Evolutionary conservation across 441 rosid species (phyloP).

Genomic region (Gossypium aridum): DNA sequence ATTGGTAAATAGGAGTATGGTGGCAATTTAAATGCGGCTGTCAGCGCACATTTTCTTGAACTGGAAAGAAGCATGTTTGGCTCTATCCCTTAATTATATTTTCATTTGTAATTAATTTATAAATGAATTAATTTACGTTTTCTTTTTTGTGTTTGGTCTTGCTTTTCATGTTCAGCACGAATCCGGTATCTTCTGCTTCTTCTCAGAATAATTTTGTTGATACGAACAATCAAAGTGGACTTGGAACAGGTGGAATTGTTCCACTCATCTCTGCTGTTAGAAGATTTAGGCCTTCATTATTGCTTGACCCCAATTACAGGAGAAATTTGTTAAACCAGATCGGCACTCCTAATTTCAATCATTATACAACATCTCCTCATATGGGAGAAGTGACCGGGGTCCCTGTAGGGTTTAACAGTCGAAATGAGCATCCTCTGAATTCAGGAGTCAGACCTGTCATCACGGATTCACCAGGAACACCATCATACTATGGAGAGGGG

Average conservation of each 20-base stretch:
- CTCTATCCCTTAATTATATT: background rate
- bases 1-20: conserved; percentile 55
- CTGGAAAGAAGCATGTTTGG: conserved; percentile 47
- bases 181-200: conserved; percentile 24
- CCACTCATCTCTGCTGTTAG: conserved; percentile 61
- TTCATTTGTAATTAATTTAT: background rate
- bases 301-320: conserved; percentile 67
- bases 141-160: background rate
- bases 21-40: conserved; percentile 62
- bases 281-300: conserved; percentile 63
- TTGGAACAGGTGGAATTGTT: conserved; percentile 32
- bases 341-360: conserved; percentile 36
- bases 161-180: conserved; percentile 25
- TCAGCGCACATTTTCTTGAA: conserved; percentile 62
- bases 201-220: conserved; percentile 27
- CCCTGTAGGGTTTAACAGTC: conserved; percentile 25
- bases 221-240: conserved; percentile 29
- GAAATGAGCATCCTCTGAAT: conserved; percentile 33
- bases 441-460: conserved; percentile 28
- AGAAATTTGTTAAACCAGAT: conserved; percentile 47
- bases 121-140: background rate
- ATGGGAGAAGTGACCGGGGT: conserved; percentile 32
- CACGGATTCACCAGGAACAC: conserved; percentile 23
- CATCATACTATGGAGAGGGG: conserved; percentile 26
- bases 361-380: conserved; percentile 20